Base-by-base conservation (phyloP, 73 alveolate genomes). In the Effrenium voratum region DNA sequence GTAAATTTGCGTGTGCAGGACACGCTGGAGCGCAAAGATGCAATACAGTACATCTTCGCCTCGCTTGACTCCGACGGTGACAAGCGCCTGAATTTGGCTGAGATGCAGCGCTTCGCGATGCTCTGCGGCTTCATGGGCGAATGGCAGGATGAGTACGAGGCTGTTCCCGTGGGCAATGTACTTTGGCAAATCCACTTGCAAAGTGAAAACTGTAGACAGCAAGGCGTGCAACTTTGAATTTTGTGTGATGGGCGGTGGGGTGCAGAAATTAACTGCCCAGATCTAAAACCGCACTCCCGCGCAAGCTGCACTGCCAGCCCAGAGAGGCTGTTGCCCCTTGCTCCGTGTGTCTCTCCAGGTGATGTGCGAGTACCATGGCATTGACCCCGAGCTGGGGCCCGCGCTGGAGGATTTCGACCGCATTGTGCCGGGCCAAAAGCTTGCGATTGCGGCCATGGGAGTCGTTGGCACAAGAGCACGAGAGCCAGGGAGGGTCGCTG, bases 71-170 rank as follows among this genome's bases (percentile, higher is more conserved):
- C 55, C 36, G 97, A 90, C 75, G 87, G 59, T 43, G 97, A 90
- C 43, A 52, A 57, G 30, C 83, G 82, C 52, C 44, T 90, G 88
- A 90, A 68, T 46, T 76, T 49, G n/a, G 36, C 85, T n/a, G 97
- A 90, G 76, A 70, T 90, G 97, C 73, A 55, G 32, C 72, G 88
- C 22, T 90, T 90, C 83, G 97, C 97, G 47, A n/a, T 46, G 77
- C 50, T 90, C 46, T 90, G 97, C 45, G 88, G 73, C 87, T 70
- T 66, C 43, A 30, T 26, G 45, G 97, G 83, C 43, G 86, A 68
- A 1, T 90, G 97, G 97, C 52, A 44, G 30, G 60, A 41, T 44
- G 97, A 90, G 87, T 90, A 90, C 97, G 97, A 90, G 97, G 97
- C 32, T 45, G 19, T 8, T 19, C 26, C 44, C 63, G 36, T 45